A percentile compares a stretch with the other conserved stretches of the same genome.
phyloP scores from a whole-genome alignment of 805 yeast genomes.

The Ogataea sp. region DNA sequence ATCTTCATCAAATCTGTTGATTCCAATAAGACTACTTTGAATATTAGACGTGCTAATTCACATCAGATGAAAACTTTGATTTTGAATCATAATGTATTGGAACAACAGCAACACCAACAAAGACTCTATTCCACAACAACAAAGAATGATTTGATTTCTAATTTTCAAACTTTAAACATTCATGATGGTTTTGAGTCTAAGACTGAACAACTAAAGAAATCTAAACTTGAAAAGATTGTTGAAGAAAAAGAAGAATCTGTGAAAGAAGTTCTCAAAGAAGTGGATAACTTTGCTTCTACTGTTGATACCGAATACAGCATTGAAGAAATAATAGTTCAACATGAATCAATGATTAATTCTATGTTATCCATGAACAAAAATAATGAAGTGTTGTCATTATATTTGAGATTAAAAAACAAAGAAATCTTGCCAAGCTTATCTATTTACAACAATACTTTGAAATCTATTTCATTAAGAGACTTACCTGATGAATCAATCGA shows the following conservation, averaged over 20 bases:
- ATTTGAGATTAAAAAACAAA: slow-evolving; percentile 21
- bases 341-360: slow-evolving; percentile 15
- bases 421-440: slow-evolving; percentile 41
- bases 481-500: slow-evolving; percentile 48
- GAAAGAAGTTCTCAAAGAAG: background rate
- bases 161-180: too few species aligned
- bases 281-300: background rate
- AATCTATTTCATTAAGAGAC: slow-evolving; percentile 43
- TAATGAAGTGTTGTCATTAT: slow-evolving; percentile 27
- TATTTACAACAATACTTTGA: slow-evolving; percentile 45
- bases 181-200: too few species aligned
- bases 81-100: slow-evolving; percentile 7
- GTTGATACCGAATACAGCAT: background rate
- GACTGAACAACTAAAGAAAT: too few species aligned
- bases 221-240: slow-evolving; percentile 3
- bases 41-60: slow-evolving; percentile 23
- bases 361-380: slow-evolving; percentile 14
- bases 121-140: slow-evolving; percentile 2
- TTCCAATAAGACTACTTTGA: slow-evolving; percentile 14
- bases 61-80: slow-evolving; percentile 16
- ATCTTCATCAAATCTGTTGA: slow-evolving; percentile 15
- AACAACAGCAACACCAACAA: slow-evolving; percentile 1
- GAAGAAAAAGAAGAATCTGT: background rate
- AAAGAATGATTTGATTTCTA: slow-evolving; percentile 4
- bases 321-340: slow-evolving; percentile 5